Percentiles rank a stretch among this genome's conserved stretches.
phyloP scores from a whole-genome alignment of 2,329 filamentous ascomycete genomes.

The Phaeosphaeria sp. region DNA sequence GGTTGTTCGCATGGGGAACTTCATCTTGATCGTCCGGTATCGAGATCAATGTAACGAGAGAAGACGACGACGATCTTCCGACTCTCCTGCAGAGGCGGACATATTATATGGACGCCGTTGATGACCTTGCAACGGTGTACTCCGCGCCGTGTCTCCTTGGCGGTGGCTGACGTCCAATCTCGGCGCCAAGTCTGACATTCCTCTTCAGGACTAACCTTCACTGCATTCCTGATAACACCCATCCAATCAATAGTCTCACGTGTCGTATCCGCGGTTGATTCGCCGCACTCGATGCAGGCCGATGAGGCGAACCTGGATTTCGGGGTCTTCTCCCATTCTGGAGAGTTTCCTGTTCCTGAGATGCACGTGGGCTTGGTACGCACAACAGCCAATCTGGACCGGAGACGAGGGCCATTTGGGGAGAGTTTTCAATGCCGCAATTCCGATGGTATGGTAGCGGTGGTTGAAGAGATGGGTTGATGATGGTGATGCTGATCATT shows the following conservation, averaged over 20 bases:
- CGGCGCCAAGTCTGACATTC: conserved; percentile 29
- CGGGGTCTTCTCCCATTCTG: conserved; percentile 7
- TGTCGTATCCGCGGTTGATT: conserved; percentile 18
- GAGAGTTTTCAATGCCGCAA: not conserved
- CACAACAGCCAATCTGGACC: not conserved
- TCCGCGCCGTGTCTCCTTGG: conserved; percentile 23
- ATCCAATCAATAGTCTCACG: conserved; percentile 37
- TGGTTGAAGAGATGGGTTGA: not conserved
- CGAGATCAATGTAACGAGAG: not conserved
- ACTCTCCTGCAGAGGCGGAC: not conserved
- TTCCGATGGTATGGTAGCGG: not conserved
- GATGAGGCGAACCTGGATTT: conserved; percentile 19
- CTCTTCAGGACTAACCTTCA: conserved; percentile 19
- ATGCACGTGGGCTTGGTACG: conserved; percentile 16
- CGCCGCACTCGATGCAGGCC: conserved; percentile 12
- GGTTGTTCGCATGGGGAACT: conserved; percentile 20
- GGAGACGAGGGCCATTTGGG: not conserved
- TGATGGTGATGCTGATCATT: not conserved
- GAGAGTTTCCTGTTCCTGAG: not conserved
- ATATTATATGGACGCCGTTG: conserved; percentile 23
- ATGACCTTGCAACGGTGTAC: conserved; percentile 8
- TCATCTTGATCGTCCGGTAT: conserved; percentile 22
- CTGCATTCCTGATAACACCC: conserved; percentile 29
- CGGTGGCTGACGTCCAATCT: conserved; percentile 23
- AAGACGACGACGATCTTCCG: conserved; percentile 3